A percentile compares a stretch with the other conserved stretches of the same genome.
Conservation (phyloP, 2,329 filamentous ascomycete species). For the Diaporthe ampelina region DNA sequence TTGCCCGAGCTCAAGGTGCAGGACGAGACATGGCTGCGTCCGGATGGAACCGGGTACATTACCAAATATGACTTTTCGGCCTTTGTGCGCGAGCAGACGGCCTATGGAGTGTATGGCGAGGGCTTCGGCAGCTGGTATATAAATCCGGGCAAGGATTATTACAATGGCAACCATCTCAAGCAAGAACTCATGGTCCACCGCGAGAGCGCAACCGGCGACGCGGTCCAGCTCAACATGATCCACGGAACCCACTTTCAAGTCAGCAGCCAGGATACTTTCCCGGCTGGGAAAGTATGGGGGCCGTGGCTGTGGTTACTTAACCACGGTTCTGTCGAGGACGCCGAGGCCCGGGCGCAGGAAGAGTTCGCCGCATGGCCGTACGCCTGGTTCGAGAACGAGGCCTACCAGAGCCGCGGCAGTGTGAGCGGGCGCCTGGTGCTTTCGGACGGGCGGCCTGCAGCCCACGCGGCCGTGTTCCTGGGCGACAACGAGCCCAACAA, state of each 20-base stretch:
- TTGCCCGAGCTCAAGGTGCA: constrained; percentile 61
- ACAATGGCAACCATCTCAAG: constrained; percentile 66
- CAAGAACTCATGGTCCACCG: constrained; percentile 66
- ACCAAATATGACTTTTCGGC: constrained; percentile 62
- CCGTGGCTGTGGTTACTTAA: constrained; percentile 62
- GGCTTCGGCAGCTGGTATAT: constrained; percentile 66
- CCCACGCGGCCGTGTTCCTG: constrained; percentile 62
- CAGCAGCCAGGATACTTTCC: constrained; percentile 52
- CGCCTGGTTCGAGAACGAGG: constrained; percentile 59
- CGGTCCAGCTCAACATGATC: constrained; percentile 67
- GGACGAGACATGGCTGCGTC: constrained; percentile 65
- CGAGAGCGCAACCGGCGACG: constrained; percentile 63
- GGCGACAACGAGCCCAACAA: constrained; percentile 61
- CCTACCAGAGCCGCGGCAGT: constrained; percentile 62
- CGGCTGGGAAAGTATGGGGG: constrained; percentile 57
- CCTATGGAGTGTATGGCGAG: constrained; percentile 64
- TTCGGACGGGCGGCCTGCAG: constrained; percentile 61
- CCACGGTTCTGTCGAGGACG: constrained; percentile 60
- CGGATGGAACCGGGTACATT: constrained; percentile 61
- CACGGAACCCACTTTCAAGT: constrained; percentile 64
- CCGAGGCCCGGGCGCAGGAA: constrained; percentile 51
- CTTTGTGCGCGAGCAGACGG: constrained; percentile 55
- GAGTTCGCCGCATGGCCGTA: constrained; percentile 63
- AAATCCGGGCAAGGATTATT: constrained; percentile 64
- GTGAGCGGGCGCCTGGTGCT: constrained; percentile 59